Percentiles rank a stretch among this genome's conserved stretches.
Conservation (phyloP, 2,329 filamentous ascomycete species). For the Verticillium alfalfae region DNA sequence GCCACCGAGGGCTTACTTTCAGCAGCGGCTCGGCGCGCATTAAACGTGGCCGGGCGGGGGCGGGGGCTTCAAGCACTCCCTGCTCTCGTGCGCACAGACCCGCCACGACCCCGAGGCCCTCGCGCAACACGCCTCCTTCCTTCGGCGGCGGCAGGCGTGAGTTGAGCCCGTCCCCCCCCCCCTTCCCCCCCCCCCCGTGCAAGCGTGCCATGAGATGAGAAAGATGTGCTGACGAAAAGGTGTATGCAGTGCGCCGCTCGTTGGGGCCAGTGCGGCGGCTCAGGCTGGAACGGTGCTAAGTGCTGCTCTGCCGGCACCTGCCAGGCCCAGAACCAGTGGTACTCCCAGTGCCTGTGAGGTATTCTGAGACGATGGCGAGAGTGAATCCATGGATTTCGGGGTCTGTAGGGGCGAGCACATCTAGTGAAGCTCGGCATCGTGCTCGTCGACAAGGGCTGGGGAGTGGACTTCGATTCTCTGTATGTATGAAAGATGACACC, state of each 20-base stretch:
- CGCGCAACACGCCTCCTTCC: background rate
- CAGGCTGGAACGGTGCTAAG: conserved; percentile 15
- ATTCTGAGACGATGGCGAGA: background rate
- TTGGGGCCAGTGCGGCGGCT: conserved; percentile 16
- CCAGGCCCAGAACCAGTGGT: conserved; percentile 15
- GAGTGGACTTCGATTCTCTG: background rate
- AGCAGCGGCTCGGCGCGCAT: conserved; percentile 19
- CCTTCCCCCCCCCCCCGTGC: no score
- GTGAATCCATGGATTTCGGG: no score
- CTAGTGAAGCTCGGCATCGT: no score
- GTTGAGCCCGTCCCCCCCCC: background rate
- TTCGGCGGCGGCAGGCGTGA: conserved; percentile 4
- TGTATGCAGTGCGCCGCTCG: conserved; percentile 10
- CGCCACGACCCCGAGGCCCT: background rate
- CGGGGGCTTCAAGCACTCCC: conserved; percentile 3
- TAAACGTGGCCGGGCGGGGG: conserved; percentile 11
- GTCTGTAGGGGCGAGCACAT: no score
- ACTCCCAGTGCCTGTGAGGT: conserved; percentile 14
- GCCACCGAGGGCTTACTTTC: conserved; percentile 44
- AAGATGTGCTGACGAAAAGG: background rate
- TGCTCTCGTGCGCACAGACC: background rate
- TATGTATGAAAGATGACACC: background rate
- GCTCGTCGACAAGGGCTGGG: background rate
- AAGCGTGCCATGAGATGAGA: no score
- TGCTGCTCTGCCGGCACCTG: conserved; percentile 18